A percentile compares a stretch with the other conserved stretches of the same genome.
These are phyloP conservation scores for Chytriomyces sp. DNA, from an alignment of 192 early-diverging fungal genomes.

Conservation along the genomic window DNA sequence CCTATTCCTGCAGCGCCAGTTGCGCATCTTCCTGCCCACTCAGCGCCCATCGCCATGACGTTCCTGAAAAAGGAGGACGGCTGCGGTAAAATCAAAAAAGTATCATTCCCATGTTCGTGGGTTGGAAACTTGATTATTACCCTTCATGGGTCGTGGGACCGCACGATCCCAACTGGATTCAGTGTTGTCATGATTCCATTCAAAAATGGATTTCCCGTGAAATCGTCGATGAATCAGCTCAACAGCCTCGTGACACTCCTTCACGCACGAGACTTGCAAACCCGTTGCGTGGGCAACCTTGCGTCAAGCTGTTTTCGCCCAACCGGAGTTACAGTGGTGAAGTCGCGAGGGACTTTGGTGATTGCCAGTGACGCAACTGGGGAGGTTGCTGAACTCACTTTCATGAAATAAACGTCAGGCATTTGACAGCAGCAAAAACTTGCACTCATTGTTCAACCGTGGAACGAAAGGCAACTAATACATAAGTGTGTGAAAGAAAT, in stretches of 20 bases:
- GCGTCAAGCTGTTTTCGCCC: not conserved
- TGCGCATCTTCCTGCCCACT: slow-evolving; percentile 38
- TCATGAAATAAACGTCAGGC: too few species aligned
- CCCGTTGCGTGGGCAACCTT: not conserved
- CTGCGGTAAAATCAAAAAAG: slow-evolving; percentile 5
- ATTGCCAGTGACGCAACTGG: slow-evolving; percentile 3
- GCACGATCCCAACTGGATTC: slow-evolving; percentile 39
- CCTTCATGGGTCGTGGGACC: slow-evolving; percentile 49
- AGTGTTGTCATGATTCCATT: slow-evolving; percentile 38
- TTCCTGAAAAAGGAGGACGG: slow-evolving; percentile 20
- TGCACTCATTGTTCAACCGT: too few species aligned
- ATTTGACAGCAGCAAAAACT: too few species aligned
- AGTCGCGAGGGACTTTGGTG: not conserved
- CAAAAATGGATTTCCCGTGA: not conserved
- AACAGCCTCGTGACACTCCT: slow-evolving; percentile 10
- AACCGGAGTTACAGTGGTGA: not conserved
- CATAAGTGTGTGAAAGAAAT: too few species aligned
- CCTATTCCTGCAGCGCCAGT: slow-evolving; percentile 3
- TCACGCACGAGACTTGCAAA: slow-evolving; percentile 8
- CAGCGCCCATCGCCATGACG: slow-evolving; percentile 35
- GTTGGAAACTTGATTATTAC: slow-evolving; percentile 30
- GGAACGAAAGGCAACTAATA: too few species aligned
- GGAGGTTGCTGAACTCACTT: not conserved
- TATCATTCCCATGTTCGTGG: slow-evolving; percentile 20
- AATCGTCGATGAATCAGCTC: not conserved